Evolutionary conservation across 305 asterid species (phyloP).

Genomic region (Stenogyne calaminthoides): DNA sequence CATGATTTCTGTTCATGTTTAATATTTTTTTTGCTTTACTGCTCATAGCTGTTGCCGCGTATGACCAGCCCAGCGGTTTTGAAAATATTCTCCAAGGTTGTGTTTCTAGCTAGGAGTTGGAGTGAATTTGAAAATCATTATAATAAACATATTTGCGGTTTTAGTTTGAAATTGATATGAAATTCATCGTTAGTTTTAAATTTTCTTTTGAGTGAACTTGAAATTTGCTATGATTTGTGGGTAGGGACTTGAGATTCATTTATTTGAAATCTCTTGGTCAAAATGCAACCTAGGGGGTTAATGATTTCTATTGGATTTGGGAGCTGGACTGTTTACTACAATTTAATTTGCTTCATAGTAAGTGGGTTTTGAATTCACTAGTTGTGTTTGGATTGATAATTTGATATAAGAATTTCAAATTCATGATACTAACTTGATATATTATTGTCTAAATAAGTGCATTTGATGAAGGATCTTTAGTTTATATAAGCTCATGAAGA

Average conservation of each 20-base stretch:
- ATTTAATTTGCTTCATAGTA: too few species aligned
- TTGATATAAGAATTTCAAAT: too few species aligned
- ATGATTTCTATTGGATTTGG: too few species aligned
- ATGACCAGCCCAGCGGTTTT: not conserved
- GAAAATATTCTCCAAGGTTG: not conserved
- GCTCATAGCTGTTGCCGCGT: conserved; percentile 32
- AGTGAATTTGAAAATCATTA: not conserved
- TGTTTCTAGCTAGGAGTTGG: not conserved
- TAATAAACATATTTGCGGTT: not conserved
- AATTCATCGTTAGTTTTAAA: not conserved
- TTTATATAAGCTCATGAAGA: too few species aligned
- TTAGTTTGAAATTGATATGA: not conserved
- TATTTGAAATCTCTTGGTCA: not conserved
- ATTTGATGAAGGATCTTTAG: too few species aligned
- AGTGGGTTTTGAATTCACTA: too few species aligned
- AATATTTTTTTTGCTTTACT: not conserved
- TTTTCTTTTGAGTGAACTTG: not conserved
- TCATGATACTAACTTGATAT: too few species aligned
- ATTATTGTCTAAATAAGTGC: too few species aligned
- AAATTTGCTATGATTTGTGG: not conserved
- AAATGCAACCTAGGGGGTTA: too few species aligned
- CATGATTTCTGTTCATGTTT: not conserved
- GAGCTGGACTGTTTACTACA: too few species aligned
- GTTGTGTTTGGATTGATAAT: too few species aligned
- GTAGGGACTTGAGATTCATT: not conserved